Base-by-base conservation (phyloP, 305 asterid species). In the Fraxinus angustifolia region DNA sequence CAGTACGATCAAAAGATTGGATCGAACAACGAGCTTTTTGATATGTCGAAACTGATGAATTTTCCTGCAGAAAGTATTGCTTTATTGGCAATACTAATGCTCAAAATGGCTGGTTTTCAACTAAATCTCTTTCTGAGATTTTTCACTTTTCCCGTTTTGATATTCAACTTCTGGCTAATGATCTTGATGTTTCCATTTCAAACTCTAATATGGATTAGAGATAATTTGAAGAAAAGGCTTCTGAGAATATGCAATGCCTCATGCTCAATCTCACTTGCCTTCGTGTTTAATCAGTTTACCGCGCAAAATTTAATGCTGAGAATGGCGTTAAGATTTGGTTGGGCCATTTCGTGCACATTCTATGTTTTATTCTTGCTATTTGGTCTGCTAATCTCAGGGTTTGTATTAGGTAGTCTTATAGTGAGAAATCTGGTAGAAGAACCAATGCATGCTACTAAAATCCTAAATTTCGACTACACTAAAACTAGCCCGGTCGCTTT, bases 381-480 rank as follows among this genome's bases (percentile, higher is more conserved):
- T 35, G 85, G 83, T 36, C 23, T 93, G 82, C 84, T 93, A 6
- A 0, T 88, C 0, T 33, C 88, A 31, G 91, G 93, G 6, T 91
- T 92, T 72, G 87, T 83, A 0, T 14, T 89, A 10, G 84, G 91
- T 26, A 88, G 91, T 31, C 10, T 90, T 21, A 73, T 76, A 1
- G 73, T 89, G 87, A 86, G 82, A 38, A 80, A 48, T 42, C 34
- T 90, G 45, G 88, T 89, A 1, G 85, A 88, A 75, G 90, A 88
- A 78, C 87, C 93, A 5, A 77, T 92, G 2, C 88, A 89, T 50
- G 79, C 80, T 0, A 87, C 88, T 10, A 86, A 88, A 77, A 71
- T 48, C 38, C 85, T 93, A n/a, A 89, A 87, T 77, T 92, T 93
- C 28, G 97, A 92, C 75, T 93, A 90, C 81, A 91, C 97, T 0